Conservation (phyloP, 176 grass and related monocot genomes). For the Cenchrus purpureus region DNA sequence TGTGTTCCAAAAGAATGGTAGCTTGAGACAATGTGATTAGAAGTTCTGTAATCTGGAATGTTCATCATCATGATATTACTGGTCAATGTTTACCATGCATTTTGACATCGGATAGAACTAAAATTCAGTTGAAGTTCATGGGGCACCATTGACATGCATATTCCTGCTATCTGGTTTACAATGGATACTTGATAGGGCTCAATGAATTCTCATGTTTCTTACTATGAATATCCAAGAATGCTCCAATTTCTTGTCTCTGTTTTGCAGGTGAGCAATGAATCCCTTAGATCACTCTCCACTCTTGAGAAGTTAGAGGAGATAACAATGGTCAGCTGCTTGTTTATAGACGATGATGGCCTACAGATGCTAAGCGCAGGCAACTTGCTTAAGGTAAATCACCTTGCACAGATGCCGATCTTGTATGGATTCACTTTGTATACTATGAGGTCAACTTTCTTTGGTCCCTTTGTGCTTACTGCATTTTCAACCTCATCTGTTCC, state of each 20-base stretch:
- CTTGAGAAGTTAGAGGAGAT: slow-evolving; percentile 70
- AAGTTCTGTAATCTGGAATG: neutral
- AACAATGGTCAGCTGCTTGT: slow-evolving; percentile 60
- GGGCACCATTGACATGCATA: no score
- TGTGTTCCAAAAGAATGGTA: neutral
- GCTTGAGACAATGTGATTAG: neutral
- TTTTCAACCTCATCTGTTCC: slow-evolving; percentile 16
- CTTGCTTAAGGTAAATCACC: slow-evolving; percentile 52
- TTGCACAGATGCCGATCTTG: neutral
- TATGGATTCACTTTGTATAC: neutral
- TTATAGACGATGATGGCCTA: slow-evolving; percentile 70
- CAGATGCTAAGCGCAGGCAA: slow-evolving; percentile 46
- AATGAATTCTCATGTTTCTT: neutral
- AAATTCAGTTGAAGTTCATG: neutral
- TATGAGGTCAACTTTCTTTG: neutral
- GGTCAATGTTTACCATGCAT: neutral
- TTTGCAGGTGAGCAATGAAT: slow-evolving; percentile 63
- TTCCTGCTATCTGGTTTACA: slow-evolving; percentile 11
- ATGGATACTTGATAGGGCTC: neutral
- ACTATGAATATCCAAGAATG: neutral
- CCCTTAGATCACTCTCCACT: slow-evolving; percentile 68
- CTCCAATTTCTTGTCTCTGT: neutral
- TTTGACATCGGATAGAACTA: neutral
- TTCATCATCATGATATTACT: neutral
- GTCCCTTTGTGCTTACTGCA: neutral